These are phyloP conservation scores for Quercus suber DNA, from an alignment of 306 rosid species.

Conservation along the genomic window DNA sequence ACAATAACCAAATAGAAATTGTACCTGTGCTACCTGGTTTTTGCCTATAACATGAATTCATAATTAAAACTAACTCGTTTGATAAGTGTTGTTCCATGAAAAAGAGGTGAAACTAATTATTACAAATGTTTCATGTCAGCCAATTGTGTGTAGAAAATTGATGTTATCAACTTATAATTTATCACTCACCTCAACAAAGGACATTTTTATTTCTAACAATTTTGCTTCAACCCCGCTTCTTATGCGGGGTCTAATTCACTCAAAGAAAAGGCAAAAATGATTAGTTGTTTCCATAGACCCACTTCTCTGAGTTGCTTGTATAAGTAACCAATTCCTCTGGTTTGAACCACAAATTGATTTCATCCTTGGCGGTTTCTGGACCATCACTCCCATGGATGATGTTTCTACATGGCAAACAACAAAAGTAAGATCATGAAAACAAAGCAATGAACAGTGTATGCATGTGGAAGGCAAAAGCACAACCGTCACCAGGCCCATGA, in stretches of 20 bases:
- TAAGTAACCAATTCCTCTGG: constrained; percentile 79
- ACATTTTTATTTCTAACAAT: constrained; percentile 27
- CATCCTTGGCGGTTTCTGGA: constrained; percentile 88
- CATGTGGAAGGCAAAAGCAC: background rate
- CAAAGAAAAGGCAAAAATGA: background rate
- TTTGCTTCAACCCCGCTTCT: constrained; percentile 15
- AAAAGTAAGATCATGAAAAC: background rate
- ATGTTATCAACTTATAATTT: background rate
- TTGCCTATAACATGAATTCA: background rate
- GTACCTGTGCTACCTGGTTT: background rate
- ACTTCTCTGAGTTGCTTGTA: constrained; percentile 86
- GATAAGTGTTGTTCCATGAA: background rate
- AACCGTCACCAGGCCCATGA: background rate
- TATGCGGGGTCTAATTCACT: constrained; percentile 6
- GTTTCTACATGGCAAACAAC: constrained; percentile 47
- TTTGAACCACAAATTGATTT: constrained; percentile 85
- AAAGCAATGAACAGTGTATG: constrained; percentile 9
- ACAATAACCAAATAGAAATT: background rate
- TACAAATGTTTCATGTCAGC: constrained; percentile 5
- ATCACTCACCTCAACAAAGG: constrained; percentile 16
- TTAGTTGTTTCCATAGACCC: constrained; percentile 76
- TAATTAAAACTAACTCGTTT: background rate
- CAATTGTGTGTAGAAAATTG: background rate
- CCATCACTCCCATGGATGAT: constrained; percentile 98
- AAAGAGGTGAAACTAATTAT: constrained; percentile 16